These are phyloP conservation scores for Neofusicoccum cordaticola DNA, from an alignment of 2,329 filamentous ascomycete species.

Conservation along the genomic window DNA sequence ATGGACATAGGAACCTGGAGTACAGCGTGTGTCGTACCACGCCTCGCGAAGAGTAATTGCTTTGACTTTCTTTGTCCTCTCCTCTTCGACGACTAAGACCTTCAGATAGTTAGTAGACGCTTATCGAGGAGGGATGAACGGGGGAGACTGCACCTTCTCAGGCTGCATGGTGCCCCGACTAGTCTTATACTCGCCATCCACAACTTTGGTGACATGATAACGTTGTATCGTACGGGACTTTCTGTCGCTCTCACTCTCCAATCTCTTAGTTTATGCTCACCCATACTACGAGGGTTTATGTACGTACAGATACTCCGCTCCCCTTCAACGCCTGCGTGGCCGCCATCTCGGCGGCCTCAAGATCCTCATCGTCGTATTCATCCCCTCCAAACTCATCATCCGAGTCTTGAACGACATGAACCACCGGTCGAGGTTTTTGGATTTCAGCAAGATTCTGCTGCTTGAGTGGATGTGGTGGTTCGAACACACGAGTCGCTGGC, in stretches of 20 bases:
- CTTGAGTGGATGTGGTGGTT: not conserved
- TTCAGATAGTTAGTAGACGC: constrained; percentile 40
- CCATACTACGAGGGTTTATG: not conserved
- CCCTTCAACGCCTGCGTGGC: constrained; percentile 65
- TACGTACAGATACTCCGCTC: constrained; percentile 26
- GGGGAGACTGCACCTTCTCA: constrained; percentile 64
- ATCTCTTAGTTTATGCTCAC: constrained; percentile 58
- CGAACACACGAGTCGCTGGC: constrained; percentile 6
- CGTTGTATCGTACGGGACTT: constrained; percentile 73
- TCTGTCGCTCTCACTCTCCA: constrained; percentile 61
- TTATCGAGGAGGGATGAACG: not conserved
- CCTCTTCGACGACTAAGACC: constrained; percentile 79
- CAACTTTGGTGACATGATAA: constrained; percentile 74
- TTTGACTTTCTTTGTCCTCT: constrained; percentile 64
- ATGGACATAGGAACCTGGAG: constrained; percentile 75
- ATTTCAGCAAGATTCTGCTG: not conserved
- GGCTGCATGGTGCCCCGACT: constrained; percentile 57
- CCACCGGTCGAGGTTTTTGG: not conserved
- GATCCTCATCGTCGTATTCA: constrained; percentile 69
- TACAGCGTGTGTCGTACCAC: constrained; percentile 80
- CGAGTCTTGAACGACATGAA: constrained; percentile 38
- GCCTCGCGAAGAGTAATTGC: constrained; percentile 76
- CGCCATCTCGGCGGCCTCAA: constrained; percentile 65
- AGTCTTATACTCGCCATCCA: constrained; percentile 66
- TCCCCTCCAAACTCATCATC: constrained; percentile 73